Base-by-base conservation (phyloP, 495 filamentous ascomycete genomes). In the Aspergillus cavernicola region DNA sequence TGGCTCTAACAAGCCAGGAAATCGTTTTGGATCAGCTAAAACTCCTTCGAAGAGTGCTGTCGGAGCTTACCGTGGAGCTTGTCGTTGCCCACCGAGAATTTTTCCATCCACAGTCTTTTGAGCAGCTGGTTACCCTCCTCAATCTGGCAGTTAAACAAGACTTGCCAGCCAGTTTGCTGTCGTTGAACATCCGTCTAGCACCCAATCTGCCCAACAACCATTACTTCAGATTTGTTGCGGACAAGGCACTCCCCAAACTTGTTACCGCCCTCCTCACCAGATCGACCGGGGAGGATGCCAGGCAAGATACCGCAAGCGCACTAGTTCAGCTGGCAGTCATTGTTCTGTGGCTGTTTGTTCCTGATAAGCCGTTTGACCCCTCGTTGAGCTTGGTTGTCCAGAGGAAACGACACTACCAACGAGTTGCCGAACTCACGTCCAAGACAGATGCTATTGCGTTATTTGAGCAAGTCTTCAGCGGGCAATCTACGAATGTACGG, bases 291-390 rank as follows among this genome's bases (percentile, higher is more conserved):
- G 53, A 61, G 23, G 50, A 57, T 16, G 54, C 41, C 23, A 40
- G 65, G 31, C 62, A 56, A 19, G 53, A 41, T 37, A 60, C 69
- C 23, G 68, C 69, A 26, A 36, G 64, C n/a, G 67, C 66, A 11
- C 57, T 69, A 7, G 65, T 74, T 28, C 67, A 74, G 47, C 37
- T 78, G 11, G 69, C 74, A 13, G 62, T 71, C 6, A 68, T 73
- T 29, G 66, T 74, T 29, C 69, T 99, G 23, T 79, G 80, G 38
- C 78, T 97, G 7, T 97, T 90, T 59, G 85, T 97, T 3, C 91
- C 95, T 0, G 85, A 95, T 64, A 83, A 83, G 61, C 78, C 86
- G 3, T 92, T 88, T 53, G 93, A 99, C 65, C 93, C 93, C 11
- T 89, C 92, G 20, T 73, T 92, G 50, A 80, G 81, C 50, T 77